These are phyloP conservation scores for Citrullus colocynthis DNA, from an alignment of 306 rosid genomes.

Conservation along the genomic window DNA sequence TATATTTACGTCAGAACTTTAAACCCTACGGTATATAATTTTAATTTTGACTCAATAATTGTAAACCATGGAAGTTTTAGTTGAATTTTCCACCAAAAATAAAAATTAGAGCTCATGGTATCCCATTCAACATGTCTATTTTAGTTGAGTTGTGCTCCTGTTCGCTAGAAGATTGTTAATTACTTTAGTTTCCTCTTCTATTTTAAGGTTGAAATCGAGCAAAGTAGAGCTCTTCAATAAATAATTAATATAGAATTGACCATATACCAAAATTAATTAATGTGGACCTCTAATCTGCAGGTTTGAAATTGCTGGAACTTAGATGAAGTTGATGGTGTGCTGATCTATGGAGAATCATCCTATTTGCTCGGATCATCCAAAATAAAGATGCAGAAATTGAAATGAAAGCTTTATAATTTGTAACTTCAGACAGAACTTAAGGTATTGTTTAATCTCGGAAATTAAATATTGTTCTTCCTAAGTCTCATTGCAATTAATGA, in stretches of 20 bases:
- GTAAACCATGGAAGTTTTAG: background rate
- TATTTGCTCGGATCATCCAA: no score
- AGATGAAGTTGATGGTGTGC: slow-evolving; percentile 4
- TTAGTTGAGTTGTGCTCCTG: no score
- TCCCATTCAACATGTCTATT: no score
- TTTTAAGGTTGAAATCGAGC: background rate
- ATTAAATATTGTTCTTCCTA: background rate
- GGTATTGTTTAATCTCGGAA: background rate
- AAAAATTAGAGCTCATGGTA: background rate
- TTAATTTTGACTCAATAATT: no score
- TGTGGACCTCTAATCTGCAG: background rate
- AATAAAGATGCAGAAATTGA: background rate
- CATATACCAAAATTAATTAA: background rate
- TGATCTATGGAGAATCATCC: slow-evolving; percentile 8
- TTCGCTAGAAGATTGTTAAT: no score
- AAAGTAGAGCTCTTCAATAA: background rate
- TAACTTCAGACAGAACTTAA: background rate
- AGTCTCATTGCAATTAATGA: background rate
- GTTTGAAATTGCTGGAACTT: background rate
- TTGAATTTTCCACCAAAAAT: background rate
- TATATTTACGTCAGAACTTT: no score
- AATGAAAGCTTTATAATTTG: background rate
- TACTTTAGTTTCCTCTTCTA: no score
- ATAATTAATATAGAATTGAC: background rate
- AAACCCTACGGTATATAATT: no score